Conservation (phyloP, 495 filamentous ascomycete species). For the Penicillium samsonianum region DNA sequence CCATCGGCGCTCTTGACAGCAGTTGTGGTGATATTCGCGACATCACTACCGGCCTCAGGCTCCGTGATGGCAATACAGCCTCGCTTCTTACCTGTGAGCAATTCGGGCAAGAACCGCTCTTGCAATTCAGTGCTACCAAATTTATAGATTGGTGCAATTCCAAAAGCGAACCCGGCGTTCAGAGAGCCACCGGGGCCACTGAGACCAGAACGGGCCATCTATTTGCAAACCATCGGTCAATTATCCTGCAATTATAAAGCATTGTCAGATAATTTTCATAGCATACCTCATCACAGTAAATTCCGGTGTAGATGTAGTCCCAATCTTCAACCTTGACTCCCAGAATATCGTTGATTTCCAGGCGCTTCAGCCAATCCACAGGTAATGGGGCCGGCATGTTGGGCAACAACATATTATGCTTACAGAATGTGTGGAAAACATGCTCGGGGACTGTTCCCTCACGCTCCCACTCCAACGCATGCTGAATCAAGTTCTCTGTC, state of each 20-base stretch:
- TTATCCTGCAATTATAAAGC: neutral
- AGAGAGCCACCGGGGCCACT: conserved; percentile 59
- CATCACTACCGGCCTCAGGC: conserved; percentile 70
- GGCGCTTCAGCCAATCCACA: conserved; percentile 61
- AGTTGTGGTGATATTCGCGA: conserved; percentile 68
- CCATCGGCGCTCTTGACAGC: conserved; percentile 64
- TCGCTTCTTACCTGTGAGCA: conserved; percentile 65
- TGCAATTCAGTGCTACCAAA: conserved; percentile 62
- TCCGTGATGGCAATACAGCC: conserved; percentile 79
- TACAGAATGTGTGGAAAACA: conserved; percentile 62
- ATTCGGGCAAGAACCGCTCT: conserved; percentile 63
- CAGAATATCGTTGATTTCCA: conserved; percentile 64
- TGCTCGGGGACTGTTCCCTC: conserved; percentile 60
- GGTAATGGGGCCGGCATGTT: conserved; percentile 67
- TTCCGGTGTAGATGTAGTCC: conserved; percentile 69
- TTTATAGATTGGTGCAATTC: conserved; percentile 68
- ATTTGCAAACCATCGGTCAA: conserved; percentile 3
- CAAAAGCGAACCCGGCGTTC: conserved; percentile 71
- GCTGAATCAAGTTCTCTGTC: conserved; percentile 55
- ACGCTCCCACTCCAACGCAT: conserved; percentile 68
- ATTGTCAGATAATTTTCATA: too few species aligned
- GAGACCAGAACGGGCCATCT: conserved; percentile 65
- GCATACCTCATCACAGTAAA: conserved; percentile 64
- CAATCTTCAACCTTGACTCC: conserved; percentile 75
- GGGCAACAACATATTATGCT: conserved; percentile 63